phyloP scores from a whole-genome alignment of 352 stramenopile species.

The Phytopythium ostracodes region DNA sequence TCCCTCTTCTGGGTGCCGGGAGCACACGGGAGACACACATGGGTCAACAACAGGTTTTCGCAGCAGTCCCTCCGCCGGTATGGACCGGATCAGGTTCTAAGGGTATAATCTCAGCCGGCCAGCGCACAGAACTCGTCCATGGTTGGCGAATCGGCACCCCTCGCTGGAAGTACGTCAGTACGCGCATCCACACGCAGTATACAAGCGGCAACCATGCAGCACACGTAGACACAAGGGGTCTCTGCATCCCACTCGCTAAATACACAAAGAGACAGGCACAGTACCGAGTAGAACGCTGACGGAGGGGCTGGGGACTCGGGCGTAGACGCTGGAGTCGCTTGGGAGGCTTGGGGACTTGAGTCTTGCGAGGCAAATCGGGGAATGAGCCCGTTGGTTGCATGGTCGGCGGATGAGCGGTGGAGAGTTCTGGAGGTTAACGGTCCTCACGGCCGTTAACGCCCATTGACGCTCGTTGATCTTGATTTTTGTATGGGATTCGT shows the following conservation, averaged over 20 bases:
- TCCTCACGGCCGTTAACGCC: background rate
- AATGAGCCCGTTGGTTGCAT: slow-evolving; percentile 2
- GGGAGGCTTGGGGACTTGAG: slow-evolving; percentile 8
- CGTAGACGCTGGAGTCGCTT: background rate
- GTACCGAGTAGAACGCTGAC: slow-evolving; percentile 6
- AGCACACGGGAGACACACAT: slow-evolving; percentile 11
- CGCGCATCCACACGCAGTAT: slow-evolving; percentile 1
- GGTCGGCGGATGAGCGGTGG: slow-evolving; percentile 3
- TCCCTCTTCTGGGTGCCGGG: background rate
- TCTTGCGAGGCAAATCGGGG: slow-evolving; percentile 11
- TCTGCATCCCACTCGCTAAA: background rate
- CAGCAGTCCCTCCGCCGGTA: slow-evolving; percentile 62
- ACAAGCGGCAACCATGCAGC: too few species aligned
- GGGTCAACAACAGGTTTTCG: slow-evolving; percentile 17
- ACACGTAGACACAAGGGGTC: background rate
- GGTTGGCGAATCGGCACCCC: slow-evolving; percentile 43
- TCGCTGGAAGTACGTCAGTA: slow-evolving; percentile 50
- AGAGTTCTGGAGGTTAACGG: slow-evolving; percentile 4
- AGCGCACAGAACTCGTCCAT: slow-evolving; percentile 45
- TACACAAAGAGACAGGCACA: slow-evolving; percentile 1
- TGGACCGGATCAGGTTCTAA: slow-evolving; percentile 65
- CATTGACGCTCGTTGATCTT: background rate
- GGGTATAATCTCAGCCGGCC: slow-evolving; percentile 56
- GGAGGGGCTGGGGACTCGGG: background rate
- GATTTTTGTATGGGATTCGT: background rate